A percentile compares a stretch with the other conserved stretches of the same genome.
phyloP scores from a whole-genome alignment of 2,329 filamentous ascomycete species.

The Nigrospora osmanthi region DNA sequence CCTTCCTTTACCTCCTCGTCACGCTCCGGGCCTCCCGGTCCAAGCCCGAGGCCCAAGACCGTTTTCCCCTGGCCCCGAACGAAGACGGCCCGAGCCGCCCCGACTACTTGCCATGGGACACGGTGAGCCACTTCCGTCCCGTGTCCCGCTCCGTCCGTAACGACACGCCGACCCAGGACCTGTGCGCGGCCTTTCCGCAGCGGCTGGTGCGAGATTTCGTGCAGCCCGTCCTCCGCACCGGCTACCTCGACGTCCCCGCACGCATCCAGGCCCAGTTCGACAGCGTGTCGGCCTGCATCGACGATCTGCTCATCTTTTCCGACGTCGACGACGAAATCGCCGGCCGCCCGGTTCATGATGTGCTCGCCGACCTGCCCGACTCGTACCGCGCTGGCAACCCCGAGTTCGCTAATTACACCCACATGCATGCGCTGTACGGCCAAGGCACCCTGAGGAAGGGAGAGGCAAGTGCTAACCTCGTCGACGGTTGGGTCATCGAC shows the following conservation, averaged over 20 bases:
- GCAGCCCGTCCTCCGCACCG: constrained; percentile 36
- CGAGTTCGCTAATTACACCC: constrained; percentile 32
- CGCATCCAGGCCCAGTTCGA: constrained; percentile 37
- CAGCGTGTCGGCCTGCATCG: constrained; percentile 44
- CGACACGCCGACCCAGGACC: constrained; percentile 8
- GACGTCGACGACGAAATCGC: constrained; percentile 38
- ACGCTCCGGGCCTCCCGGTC: too few relatives aligned
- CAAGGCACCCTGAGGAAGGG: not conserved
- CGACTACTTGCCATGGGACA: constrained; percentile 13
- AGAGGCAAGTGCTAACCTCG: not conserved
- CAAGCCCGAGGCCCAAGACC: too few relatives aligned
- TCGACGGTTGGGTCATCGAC: constrained; percentile 43
- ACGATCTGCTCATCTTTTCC: constrained; percentile 38
- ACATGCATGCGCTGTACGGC: constrained; percentile 16
- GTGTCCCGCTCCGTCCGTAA: constrained; percentile 9
- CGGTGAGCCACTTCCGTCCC: constrained; percentile 16
- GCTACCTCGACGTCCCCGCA: constrained; percentile 31
- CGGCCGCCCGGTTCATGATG: constrained; percentile 33
- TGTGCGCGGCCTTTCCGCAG: constrained; percentile 19
- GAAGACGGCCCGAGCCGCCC: constrained; percentile 2
- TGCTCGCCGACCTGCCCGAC: constrained; percentile 36
- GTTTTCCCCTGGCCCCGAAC: not conserved
- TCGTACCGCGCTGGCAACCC: constrained; percentile 23
- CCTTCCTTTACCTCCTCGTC: too few relatives aligned
- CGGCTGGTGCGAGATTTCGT: constrained; percentile 13